Percentiles rank a stretch among this genome's conserved stretches.
phyloP scores from a whole-genome alignment of 495 filamentous ascomycete genomes.

The Amniculicola lignicola region DNA sequence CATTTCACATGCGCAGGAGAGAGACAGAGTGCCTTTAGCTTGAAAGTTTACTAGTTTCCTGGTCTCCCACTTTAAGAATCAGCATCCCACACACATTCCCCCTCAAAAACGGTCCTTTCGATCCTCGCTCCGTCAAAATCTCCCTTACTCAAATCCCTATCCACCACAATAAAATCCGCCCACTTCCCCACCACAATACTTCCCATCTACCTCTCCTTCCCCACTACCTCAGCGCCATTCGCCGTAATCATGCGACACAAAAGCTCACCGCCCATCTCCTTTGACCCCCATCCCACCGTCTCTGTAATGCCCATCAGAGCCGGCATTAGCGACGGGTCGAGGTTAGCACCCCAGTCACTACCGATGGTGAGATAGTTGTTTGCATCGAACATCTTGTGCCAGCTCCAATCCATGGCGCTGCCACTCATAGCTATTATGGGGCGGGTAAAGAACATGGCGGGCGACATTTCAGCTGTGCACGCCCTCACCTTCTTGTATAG shows the following conservation, averaged over 20 bases:
- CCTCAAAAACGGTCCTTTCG: conserved; percentile 26
- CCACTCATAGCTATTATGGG: conserved; percentile 17
- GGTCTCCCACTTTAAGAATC: no score
- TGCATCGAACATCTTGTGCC: conserved; percentile 19
- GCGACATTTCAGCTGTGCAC: conserved; percentile 30
- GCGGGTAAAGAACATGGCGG: conserved; percentile 28
- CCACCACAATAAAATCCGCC: conserved; percentile 50
- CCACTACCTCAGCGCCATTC: conserved; percentile 50
- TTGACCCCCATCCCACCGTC: conserved; percentile 12
- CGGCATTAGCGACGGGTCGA: conserved; percentile 15
- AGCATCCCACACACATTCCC: conserved; percentile 24
- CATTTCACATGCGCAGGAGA: no score
- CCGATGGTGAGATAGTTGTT: conserved; percentile 24
- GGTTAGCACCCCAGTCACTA: conserved; percentile 21
- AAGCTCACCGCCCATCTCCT: conserved; percentile 19
- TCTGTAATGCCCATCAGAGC: conserved; percentile 6
- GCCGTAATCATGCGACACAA: conserved; percentile 22
- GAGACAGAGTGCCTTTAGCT: no score
- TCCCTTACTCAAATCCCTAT: conserved; percentile 26
- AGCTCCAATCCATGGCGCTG: conserved; percentile 30
- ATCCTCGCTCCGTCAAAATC: conserved; percentile 22
- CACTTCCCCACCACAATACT: conserved; percentile 55
- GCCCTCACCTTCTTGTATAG: no score
- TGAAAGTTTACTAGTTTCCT: no score
- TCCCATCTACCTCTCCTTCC: conserved; percentile 46